Base-by-base conservation (phyloP, 495 filamentous ascomycete species). In the Penicilliopsis zonata region DNA sequence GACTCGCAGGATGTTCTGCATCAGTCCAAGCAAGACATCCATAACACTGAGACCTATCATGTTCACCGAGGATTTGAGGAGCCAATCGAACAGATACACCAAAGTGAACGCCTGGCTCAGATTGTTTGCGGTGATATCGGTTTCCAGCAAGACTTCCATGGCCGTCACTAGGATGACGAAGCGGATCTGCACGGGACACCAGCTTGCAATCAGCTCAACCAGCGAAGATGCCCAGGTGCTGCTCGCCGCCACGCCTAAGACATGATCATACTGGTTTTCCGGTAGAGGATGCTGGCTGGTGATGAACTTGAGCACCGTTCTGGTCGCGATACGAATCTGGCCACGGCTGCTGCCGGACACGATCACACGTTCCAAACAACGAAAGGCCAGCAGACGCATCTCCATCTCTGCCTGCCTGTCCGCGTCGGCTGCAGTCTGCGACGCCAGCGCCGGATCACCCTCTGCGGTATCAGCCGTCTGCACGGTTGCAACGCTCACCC, bases 31-130 rank as follows among this genome's bases (percentile, higher is more conserved):
- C 13, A 94, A 61, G 5, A 94, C 74, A 49, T 95, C 87, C 70
- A 94, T 95, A 14, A 94, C 80, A 44, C 85, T 93, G 24, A 95
- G 64, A 1, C 87, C 87, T 36, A 95, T 93, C 53, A 95, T 72
- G 50, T 93, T 95, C 43, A 93, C 76, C 18, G 84, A 73, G 0
- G 86, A 94, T 35, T 78, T 76, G 24, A 95, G 57, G n/a, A 94
- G 63, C 34, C 79, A 82, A 35, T 76, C 75, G 26, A 92, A 69
- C 43, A 92, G 72, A 30, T 72, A 78, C 1, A 77, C 69, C 26
- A 92, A 55, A 10, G 84, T 73, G 17, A 80, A 67, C 49, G 88
- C 76, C 23, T 78, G 72, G 12, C 69, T 65, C 30, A 92, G 39
- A 13, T 78, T 68, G 46, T 85, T 78, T n/a, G n/a, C n/a, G 9